phyloP scores from a whole-genome alignment of 257 asterid species.

The Solanum chiquidenum region DNA sequence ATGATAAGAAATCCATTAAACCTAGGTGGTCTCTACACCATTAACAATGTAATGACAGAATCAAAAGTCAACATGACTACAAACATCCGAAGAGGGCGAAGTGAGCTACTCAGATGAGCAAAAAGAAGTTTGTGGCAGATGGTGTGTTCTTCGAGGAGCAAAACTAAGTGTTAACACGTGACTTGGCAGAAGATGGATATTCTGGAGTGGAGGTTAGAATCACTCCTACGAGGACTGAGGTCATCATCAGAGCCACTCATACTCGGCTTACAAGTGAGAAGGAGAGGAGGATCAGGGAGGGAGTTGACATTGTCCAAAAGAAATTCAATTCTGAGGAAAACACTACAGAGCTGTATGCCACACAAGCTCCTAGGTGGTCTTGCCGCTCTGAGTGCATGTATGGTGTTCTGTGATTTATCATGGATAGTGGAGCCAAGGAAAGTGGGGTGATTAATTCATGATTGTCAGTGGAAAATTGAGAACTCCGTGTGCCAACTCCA shows the following conservation, averaged over 20 bases:
- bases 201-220: conserved; percentile 50
- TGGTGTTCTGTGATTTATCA: conserved; percentile 44
- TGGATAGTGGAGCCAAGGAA: conserved; percentile 52
- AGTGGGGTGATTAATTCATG: conserved; percentile 39
- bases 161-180: conserved; percentile 40
- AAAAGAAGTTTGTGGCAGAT: conserved; percentile 44
- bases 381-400: conserved; percentile 50
- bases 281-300: conserved; percentile 38
- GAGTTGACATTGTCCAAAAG: conserved; percentile 41
- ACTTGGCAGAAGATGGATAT: conserved; percentile 48
- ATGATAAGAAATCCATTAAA: not conserved
- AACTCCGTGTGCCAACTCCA: conserved; percentile 53
- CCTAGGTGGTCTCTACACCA: not conserved
- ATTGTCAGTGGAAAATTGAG: conserved; percentile 52
- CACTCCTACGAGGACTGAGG: conserved; percentile 41
- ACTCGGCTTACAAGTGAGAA: conserved; percentile 38
- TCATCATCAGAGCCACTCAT: conserved; percentile 43
- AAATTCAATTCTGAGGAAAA: conserved; percentile 34
- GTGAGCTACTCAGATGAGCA: conserved; percentile 24
- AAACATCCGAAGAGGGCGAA: not conserved
- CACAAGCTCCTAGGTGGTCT: conserved; percentile 51
- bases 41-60: not conserved
- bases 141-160: conserved; percentile 42
- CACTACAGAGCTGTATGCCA: conserved; percentile 41
- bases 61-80: not conserved